These are phyloP conservation scores for Trypanosoma avium DNA, from an alignment of 208 protist genomes.

Conservation along the genomic window DNA sequence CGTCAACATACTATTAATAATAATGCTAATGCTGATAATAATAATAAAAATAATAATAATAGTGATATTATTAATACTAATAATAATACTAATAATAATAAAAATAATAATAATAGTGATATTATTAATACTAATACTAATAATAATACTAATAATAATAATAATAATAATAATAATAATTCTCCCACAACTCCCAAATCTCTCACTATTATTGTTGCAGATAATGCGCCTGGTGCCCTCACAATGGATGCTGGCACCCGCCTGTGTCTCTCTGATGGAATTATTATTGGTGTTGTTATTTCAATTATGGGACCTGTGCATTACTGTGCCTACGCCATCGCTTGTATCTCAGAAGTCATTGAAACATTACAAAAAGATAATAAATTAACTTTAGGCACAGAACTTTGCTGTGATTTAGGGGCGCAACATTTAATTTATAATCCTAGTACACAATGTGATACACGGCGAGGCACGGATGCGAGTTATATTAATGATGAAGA, in stretches of 20 bases:
- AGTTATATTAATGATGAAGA: slow-evolving; percentile 91
- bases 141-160: not conserved
- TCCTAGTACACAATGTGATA: slow-evolving; percentile 53
- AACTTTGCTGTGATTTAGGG: slow-evolving; percentile 59
- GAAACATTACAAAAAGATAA: slow-evolving; percentile 20
- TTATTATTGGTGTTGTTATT: slow-evolving; percentile 45
- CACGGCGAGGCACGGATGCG: slow-evolving; percentile 68
- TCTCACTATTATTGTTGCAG: slow-evolving; percentile 52
- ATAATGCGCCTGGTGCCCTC: slow-evolving; percentile 35
- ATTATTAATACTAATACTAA: no score
- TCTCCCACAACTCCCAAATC: no score
- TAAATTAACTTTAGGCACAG: slow-evolving; percentile 4
- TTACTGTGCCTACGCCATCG: slow-evolving; percentile 54
- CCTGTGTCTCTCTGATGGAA: slow-evolving; percentile 63
- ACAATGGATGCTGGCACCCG: slow-evolving; percentile 67
- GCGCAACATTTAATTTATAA: slow-evolving; percentile 61
- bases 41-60: not conserved
- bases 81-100: not conserved
- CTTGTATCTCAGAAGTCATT: slow-evolving; percentile 12
- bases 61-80: not conserved
- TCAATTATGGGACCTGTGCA: slow-evolving; percentile 68
- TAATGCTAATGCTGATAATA: no score
- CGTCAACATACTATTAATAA: no score
- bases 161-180: slow-evolving; percentile 10
- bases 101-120: not conserved